Evolutionary conservation across 768 basidiomycete species (phyloP), one percentile per base, ranked within the genome.

Genomic region (Hysterangium stoloniferum): DNA sequence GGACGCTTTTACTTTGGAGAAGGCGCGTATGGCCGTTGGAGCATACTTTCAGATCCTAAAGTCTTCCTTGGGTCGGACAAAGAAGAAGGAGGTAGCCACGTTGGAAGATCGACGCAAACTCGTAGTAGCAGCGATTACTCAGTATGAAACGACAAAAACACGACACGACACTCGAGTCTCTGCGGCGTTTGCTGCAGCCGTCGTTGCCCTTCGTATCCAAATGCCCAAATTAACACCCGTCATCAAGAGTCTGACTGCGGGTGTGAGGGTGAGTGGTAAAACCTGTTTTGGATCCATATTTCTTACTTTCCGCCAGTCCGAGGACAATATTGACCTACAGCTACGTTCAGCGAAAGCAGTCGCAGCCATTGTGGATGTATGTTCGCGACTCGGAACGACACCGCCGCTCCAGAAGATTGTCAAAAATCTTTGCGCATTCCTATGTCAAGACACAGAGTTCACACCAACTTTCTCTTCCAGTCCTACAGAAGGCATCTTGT

Each of bases 171-270:
- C 80, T 19, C 86, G 92, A 35, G 84, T 97, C 17, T 83, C 82
- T 1, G 90, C 96, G 6, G 81, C 91, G 0, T 86, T 96, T 59
- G 91, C 94, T 6, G 85, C 89, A 1, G 91, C 94, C 0, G 85
- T 93, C 56, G 84, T 99, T 11, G 85, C 92, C 6, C 80, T 97
- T 56, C 76, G 78, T 61, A 80, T 80, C 29, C 81, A 90, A 9
- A 95, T 96, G 0, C 81, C 91, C 54, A 97, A 96, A 68, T 83
- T 98, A 55, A 95, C 90, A 58, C 94, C 96, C 0, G 82, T 99
- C 42, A 92, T 99, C 37, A 93, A 94, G 64, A 91, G 89, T 20
- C 83, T 98, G 50, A 98, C 97, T 87, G 95, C 92, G 52, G 90
- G 93, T 20, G 84, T 98, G 71, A 98, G 96, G 80, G 94, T 90